Evolutionary conservation across 495 filamentous ascomycete genomes (phyloP).

Genomic region (Talaromyces stipitatus): DNA sequence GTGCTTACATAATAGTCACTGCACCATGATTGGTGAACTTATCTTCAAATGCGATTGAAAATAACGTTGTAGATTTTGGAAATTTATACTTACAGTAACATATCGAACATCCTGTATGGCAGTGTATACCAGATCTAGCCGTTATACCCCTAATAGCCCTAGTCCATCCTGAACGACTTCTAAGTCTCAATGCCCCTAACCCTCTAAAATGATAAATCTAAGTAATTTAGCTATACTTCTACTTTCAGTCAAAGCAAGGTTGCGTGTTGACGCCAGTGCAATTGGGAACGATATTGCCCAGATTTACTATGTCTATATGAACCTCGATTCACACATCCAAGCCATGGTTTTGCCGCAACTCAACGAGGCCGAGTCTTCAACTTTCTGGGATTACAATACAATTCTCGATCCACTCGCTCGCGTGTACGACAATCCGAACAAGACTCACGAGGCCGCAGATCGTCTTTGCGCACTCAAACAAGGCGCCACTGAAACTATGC

Average conservation of each 20-base stretch:
- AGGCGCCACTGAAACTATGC: background rate
- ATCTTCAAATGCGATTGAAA: too few relatives aligned
- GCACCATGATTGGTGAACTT: background rate
- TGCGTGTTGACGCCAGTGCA: background rate
- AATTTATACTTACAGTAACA: too few relatives aligned
- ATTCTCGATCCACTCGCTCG: background rate
- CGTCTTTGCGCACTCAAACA: background rate
- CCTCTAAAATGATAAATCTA: too few relatives aligned
- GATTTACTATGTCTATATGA: background rate
- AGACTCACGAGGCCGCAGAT: background rate
- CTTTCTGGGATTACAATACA: background rate
- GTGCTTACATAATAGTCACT: too few relatives aligned
- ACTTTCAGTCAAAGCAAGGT: background rate
- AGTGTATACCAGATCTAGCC: too few relatives aligned
- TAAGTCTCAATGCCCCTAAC: too few relatives aligned
- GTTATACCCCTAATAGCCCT: too few relatives aligned
- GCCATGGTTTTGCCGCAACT: background rate
- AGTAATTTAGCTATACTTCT: too few relatives aligned
- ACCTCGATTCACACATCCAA: background rate
- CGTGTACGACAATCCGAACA: background rate
- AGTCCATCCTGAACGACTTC: too few relatives aligned
- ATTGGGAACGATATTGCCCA: background rate
- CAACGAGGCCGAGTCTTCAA: background rate
- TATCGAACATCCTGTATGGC: too few relatives aligned
- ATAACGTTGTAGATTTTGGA: too few relatives aligned